Base-by-base conservation (phyloP, 345 rosid species). In the Gossypium longicalyx region DNA sequence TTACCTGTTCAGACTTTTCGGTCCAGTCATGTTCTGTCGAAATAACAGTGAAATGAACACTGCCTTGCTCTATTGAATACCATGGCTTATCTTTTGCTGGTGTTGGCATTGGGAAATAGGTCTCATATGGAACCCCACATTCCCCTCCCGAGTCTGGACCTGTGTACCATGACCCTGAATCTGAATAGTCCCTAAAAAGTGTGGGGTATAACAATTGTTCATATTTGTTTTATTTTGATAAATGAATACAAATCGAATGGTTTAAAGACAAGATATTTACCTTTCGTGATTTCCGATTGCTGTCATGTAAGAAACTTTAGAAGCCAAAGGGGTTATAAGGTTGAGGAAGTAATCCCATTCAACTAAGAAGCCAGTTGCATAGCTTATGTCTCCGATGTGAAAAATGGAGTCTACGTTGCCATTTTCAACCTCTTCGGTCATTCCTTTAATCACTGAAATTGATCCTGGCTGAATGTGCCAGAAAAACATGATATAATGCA, bases 361-460 rank as follows among this genome's bases (percentile, higher is more conserved):
- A 12, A 87, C 95, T 38, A 90, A 76, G 62, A 88, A 90, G 7
- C 95, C 95, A 0, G 95, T 90, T 41, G 95, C 92, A 56, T 90
- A 90, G 81, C 95, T 88, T 72, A 90, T 88, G 77, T 88, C 95
- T 76, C 95, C 95, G 53, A 88, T 88, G 84, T 90, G 95, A 78
- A 90, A 90, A 77, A 90, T 80, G 54, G 91, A 80, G 62, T 88
- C 88, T 38, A 86, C 85, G 9, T 73, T 83, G 2, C 89, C 92
- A 2, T 79, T 72, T 12, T 80, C 77, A 22, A 87, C 76, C 60
- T 88, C 89, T 6, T 81, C 82, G 0, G 65, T 23, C 86, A 90
- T 70, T 27, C 89, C 89, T 23, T 88, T 80, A 2, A 79, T 61
- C 70, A 90, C 95, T 1, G 92, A 84, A 9, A 87, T 66, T 2